These are phyloP conservation scores for Baorangia bicolor DNA, from an alignment of 768 basidiomycete genomes.

Conservation along the genomic window DNA sequence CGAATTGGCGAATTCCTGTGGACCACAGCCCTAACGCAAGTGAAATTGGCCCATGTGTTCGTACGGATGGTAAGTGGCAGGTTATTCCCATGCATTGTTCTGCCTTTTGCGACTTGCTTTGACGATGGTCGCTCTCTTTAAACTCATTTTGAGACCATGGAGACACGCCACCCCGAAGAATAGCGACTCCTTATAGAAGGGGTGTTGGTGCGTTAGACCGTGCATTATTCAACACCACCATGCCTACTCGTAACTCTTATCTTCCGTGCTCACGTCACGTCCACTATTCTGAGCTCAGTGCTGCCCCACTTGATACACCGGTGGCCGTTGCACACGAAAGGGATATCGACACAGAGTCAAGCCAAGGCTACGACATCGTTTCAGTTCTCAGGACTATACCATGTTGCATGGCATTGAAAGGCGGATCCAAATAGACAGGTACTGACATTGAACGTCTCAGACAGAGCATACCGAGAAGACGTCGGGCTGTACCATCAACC, in stretches of 20 bases:
- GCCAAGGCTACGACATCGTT: not conserved
- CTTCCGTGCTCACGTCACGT: not conserved
- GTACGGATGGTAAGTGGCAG: slow-evolving; percentile 8
- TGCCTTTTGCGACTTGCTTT: slow-evolving; percentile 6
- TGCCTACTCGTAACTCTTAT: slow-evolving; percentile 3
- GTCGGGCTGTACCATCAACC: slow-evolving; percentile 1
- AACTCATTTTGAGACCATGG: slow-evolving; percentile 4
- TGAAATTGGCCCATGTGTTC: not conserved
- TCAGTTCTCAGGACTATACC: not conserved
- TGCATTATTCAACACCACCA: not conserved
- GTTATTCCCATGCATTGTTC: slow-evolving; percentile 7
- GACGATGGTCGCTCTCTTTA: slow-evolving; percentile 7
- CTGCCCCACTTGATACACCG: not conserved
- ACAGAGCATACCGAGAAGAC: not conserved
- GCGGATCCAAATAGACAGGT: not conserved
- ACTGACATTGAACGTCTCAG: slow-evolving; percentile 7
- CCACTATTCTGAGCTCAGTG: slow-evolving; percentile 1
- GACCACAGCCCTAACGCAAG: not conserved
- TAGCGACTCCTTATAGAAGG: slow-evolving; percentile 8
- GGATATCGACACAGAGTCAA: not conserved
- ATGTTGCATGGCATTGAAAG: not conserved
- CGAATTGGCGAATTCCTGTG: not conserved
- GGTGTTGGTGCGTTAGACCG: not conserved
- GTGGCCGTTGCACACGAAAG: not conserved
- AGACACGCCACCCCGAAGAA: slow-evolving; percentile 6